Conservation (phyloP, 2,329 filamentous ascomycete species). For the Pestalotiopsis fici region DNA sequence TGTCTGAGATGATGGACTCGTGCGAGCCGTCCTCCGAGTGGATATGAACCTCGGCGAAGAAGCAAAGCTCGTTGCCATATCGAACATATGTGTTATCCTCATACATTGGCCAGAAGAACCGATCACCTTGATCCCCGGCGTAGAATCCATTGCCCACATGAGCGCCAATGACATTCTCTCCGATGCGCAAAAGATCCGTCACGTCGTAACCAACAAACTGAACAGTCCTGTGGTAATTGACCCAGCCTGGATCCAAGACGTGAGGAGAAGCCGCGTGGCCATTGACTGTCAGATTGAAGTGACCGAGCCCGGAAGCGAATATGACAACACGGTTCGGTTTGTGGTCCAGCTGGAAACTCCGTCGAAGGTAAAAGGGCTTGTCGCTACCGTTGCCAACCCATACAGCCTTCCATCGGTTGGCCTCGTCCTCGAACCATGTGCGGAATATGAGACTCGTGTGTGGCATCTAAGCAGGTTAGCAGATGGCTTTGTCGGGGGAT, state of each 20-base stretch:
- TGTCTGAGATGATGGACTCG: constrained; percentile 35
- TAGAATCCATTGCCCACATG: constrained; percentile 47
- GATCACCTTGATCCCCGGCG: constrained; percentile 41
- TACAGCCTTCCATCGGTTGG: constrained; percentile 39
- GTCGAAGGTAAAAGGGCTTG: constrained; percentile 40
- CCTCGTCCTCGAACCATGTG: constrained; percentile 40
- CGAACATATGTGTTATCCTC: constrained; percentile 41
- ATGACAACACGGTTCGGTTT: constrained; percentile 33
- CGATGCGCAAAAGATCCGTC: constrained; percentile 29
- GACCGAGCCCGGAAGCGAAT: constrained; percentile 38
- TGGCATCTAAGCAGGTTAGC: constrained; percentile 30
- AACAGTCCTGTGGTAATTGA: constrained; percentile 38
- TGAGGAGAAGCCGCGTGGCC: constrained; percentile 33
- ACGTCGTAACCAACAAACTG: constrained; percentile 45
- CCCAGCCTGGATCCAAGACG: constrained; percentile 39
- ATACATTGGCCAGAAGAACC: constrained; percentile 43
- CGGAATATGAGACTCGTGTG: constrained; percentile 41
- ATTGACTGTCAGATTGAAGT: constrained; percentile 39
- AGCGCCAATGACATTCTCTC: constrained; percentile 39
- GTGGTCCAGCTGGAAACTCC: constrained; percentile 26
- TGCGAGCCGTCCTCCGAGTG: constrained; percentile 36
- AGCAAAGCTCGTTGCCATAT: constrained; percentile 39
- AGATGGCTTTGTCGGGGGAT: neutral
- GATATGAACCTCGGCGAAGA: constrained; percentile 38
- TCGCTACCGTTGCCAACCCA: constrained; percentile 40